Evolutionary conservation across 2,329 filamentous ascomycete species (phyloP).

Genomic region (Epichloe gansuensis): DNA sequence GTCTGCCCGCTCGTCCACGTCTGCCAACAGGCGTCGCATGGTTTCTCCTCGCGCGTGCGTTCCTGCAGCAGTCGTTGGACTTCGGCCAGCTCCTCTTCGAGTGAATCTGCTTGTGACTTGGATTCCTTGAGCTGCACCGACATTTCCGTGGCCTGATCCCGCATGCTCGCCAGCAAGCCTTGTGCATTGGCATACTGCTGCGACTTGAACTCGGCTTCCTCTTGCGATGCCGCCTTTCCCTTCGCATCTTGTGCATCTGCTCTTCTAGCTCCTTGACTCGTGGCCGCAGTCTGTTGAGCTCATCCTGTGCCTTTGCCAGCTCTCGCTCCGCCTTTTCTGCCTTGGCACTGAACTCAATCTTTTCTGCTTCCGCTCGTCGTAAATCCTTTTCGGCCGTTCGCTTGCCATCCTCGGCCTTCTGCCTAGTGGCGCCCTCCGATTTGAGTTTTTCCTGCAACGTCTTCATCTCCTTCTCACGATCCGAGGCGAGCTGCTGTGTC

Average conservation of each 20-base stretch:
- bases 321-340: constrained; percentile 62
- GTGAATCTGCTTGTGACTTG: constrained; percentile 64
- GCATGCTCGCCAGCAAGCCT: constrained; percentile 79
- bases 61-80: constrained; percentile 77
- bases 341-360: constrained; percentile 62
- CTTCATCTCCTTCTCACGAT: constrained; percentile 69
- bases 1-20: constrained; percentile 76
- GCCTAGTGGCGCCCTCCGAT: constrained; percentile 57
- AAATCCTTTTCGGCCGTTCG: constrained; percentile 64
- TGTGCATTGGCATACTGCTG: constrained; percentile 80
- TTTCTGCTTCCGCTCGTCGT: constrained; percentile 64
- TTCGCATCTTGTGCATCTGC: constrained; percentile 53
- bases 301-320: constrained; percentile 59
- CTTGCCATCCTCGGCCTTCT: constrained; percentile 69
- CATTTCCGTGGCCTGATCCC: constrained; percentile 81
- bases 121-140: constrained; percentile 86
- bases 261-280: constrained; percentile 59
- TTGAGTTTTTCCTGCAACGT: constrained; percentile 66
- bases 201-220: constrained; percentile 73
- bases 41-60: constrained; percentile 83
- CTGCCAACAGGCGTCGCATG: constrained; percentile 78
- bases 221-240: constrained; percentile 57
- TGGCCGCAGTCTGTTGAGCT: constrained; percentile 54
- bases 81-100: constrained; percentile 88
- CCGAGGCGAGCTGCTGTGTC: constrained; percentile 56